phyloP scores from a whole-genome alignment of 1,284 basidiomycete species.

The Rhodotorula sp. region DNA sequence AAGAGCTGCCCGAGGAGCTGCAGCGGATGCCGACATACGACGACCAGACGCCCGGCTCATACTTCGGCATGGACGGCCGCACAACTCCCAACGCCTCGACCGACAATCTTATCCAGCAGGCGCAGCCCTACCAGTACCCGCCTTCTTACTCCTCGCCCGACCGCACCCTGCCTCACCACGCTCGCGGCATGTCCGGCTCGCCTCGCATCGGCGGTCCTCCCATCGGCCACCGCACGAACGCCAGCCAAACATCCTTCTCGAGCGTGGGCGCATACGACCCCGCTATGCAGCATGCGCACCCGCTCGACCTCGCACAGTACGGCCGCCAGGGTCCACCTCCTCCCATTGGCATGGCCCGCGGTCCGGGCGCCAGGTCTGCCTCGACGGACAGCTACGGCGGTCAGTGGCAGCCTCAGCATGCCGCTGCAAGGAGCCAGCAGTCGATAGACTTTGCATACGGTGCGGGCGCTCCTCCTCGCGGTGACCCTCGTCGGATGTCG shows the following conservation, averaged over 20 bases:
- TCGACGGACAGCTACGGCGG: not conserved
- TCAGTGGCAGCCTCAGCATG: slow-evolving; percentile 1
- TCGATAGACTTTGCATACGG: not conserved
- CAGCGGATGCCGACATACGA: slow-evolving; percentile 25
- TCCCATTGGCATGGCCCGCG: too few species aligned
- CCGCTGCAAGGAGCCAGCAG: not conserved
- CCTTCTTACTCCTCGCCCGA: slow-evolving; percentile 29
- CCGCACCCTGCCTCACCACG: not conserved
- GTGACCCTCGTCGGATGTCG: too few species aligned
- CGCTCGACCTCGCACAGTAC: slow-evolving; percentile 4
- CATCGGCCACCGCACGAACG: slow-evolving; percentile 7
- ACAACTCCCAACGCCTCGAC: slow-evolving; percentile 21
- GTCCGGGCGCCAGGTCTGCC: not conserved
- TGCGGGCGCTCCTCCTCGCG: not conserved
- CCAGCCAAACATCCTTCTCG: slow-evolving; percentile 14
- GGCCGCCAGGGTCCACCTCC: not conserved
- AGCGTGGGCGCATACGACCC: slow-evolving; percentile 2
- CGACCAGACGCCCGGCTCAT: not conserved
- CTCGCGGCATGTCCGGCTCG: not conserved
- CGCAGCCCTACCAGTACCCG: slow-evolving; percentile 32
- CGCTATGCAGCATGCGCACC: not conserved
- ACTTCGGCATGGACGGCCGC: not conserved
- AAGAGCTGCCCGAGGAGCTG: slow-evolving; percentile 31
- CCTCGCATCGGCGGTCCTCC: not conserved
- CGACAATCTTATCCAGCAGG: slow-evolving; percentile 32